A percentile compares a stretch with the other conserved stretches of the same genome.
phyloP scores from a whole-genome alignment of 139 green algal genomes.

The Parachlorella kessleri region DNA sequence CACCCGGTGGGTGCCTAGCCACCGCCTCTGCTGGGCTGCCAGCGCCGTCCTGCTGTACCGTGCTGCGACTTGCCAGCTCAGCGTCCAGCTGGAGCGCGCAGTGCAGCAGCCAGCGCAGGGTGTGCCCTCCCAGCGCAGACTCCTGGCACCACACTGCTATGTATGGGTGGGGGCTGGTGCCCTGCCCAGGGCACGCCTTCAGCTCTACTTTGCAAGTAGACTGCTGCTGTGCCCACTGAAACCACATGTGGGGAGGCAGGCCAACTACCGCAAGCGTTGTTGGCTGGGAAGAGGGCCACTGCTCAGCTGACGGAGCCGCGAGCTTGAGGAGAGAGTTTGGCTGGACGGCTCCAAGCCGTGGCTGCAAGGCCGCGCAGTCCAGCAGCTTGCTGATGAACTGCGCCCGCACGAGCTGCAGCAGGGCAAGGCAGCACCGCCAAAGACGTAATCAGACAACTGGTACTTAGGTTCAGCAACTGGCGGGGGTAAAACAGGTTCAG shows the following conservation, averaged over 20 bases:
- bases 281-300: background rate
- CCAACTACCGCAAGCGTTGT: background rate
- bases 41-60: background rate
- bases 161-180: background rate
- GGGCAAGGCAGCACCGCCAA: too few species aligned
- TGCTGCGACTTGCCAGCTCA: background rate
- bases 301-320: background rate
- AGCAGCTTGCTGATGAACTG: too few species aligned
- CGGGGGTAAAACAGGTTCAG: too few species aligned
- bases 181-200: background rate
- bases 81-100: conserved; percentile 20
- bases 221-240: background rate
- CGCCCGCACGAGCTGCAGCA: too few species aligned
- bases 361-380: too few species aligned
- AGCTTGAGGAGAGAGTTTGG: background rate
- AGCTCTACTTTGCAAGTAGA: background rate
- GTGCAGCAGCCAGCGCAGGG: conserved; percentile 35
- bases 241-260: background rate
- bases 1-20: background rate
- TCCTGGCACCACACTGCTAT: conserved; percentile 13
- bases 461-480: too few species aligned
- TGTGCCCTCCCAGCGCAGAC: conserved; percentile 1
- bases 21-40: background rate
- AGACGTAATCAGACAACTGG: too few species aligned
- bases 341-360: too few species aligned